A percentile compares a stretch with the other conserved stretches of the same genome.
phyloP scores from a whole-genome alignment of 768 basidiomycete species.

The Boletus subparvulus region DNA sequence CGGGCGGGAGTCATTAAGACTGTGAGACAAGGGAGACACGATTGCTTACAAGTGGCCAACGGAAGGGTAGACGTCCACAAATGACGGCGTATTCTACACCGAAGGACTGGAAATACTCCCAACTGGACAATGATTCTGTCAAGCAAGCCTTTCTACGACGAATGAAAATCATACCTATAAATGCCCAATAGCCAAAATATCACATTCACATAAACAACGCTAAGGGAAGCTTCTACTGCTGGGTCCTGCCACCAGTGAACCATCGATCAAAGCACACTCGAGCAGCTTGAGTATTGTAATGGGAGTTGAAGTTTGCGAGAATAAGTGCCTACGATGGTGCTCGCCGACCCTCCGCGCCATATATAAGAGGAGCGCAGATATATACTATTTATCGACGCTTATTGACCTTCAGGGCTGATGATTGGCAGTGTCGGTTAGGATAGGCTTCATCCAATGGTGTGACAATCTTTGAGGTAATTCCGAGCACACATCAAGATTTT shows the following conservation, averaged over 20 bases:
- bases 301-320: not conserved
- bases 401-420: too few species aligned
- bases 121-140: constrained; percentile 9
- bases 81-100: constrained; percentile 24
- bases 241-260: constrained; percentile 19
- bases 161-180: constrained; percentile 13
- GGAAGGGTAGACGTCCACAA: constrained; percentile 19
- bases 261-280: constrained; percentile 7
- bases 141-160: not conserved
- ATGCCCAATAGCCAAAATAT: constrained; percentile 16
- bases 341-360: too few species aligned
- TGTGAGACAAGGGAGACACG: not conserved
- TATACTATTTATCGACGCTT: not conserved
- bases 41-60: constrained; percentile 24
- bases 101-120: constrained; percentile 23
- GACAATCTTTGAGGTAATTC: too few species aligned
- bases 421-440: too few species aligned
- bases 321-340: not conserved
- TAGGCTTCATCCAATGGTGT: too few species aligned
- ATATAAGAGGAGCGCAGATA: too few species aligned
- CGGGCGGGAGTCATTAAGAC: not conserved
- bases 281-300: not conserved
- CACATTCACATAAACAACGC: not conserved
- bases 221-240: not conserved
- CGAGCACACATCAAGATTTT: too few species aligned